Evolutionary conservation across 1,284 basidiomycete genomes (phyloP), one percentile per base, ranked within the genome.

Genomic region (Cryptococcus sp.): DNA sequence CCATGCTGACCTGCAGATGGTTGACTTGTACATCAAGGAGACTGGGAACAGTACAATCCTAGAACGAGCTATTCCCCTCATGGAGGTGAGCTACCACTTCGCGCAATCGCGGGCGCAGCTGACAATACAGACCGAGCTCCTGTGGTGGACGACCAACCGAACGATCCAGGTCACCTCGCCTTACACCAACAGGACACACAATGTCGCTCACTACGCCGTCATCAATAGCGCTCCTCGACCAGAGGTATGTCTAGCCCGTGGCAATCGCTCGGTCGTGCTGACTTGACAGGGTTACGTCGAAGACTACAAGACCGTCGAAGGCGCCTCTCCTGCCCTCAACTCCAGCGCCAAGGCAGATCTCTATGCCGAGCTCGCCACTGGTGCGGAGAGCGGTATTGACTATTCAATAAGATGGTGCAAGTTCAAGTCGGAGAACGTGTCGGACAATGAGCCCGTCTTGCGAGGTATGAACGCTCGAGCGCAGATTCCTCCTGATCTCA

Each of bases 361-460:
- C n/a, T 97, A 92, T 62, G 80, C 86, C n/a, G 85, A 94, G 66
- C 79, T 97, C 19, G 91, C 92, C 0, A 80, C 79, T 43, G 91
- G 88, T 37, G 92, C 90, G 1, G 91, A 95, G 75, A 81, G 80
- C 11, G 90, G 73, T 5, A 73, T 67, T 66, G 73, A 74, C 58
- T 75, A 74, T 52, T 59, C 63, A 9, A 58, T 65, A 19, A 63
- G 83, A 31, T 81, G 77, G 73, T 69, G 79, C 47, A 72, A 74
- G 35, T 59, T 77, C 40, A 79, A 76, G 35, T 69, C 77, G 57
- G 76, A 71, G 34, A 75, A 76, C 52, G 45, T 63, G 5, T 68
- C 66, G 19, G 69, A 75, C 53, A 76, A 74, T 48, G 59, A 69
- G 45, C 77, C 80, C 3, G 81, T 82, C 6, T 75, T 93, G 45